Conservation (phyloP, 495 filamentous ascomycete species). For the Lasiosphaeria miniovina region DNA sequence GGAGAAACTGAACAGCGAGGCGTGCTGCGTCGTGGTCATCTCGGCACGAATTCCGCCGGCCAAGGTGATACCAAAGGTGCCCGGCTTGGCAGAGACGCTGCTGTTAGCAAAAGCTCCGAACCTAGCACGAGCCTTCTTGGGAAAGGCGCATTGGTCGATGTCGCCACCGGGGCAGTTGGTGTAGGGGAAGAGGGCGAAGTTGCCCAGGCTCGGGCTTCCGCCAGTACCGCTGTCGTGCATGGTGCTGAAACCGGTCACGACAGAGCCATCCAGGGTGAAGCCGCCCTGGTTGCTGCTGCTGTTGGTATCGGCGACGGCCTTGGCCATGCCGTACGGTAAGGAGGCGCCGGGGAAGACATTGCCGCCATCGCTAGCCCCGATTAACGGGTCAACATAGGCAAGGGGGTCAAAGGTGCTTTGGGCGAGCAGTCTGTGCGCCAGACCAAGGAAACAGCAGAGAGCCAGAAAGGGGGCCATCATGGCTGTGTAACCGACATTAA, state of each 20-base stretch:
- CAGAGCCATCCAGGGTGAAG: conserved; percentile 61
- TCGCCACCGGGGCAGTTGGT: conserved; percentile 62
- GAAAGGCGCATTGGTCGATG: conserved; percentile 61
- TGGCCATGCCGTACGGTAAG: conserved; percentile 73
- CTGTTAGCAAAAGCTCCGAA: conserved; percentile 43
- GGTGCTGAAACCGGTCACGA: conserved; percentile 63
- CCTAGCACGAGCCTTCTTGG: conserved; percentile 40
- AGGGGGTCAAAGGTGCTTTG: conserved; percentile 36
- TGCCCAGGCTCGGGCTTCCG: conserved; percentile 65
- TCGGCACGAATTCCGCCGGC: conserved; percentile 58
- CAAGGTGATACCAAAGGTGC: conserved; percentile 63
- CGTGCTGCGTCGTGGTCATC: conserved; percentile 65
- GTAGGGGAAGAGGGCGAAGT: conserved; percentile 72
- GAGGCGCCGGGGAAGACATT: conserved; percentile 77
- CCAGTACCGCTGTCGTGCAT: conserved; percentile 75
- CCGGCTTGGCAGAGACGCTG: conserved; percentile 58
- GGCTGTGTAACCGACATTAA: neutral
- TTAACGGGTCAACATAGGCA: conserved; percentile 52
- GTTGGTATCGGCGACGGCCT: conserved; percentile 69
- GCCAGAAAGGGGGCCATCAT: conserved; percentile 12
- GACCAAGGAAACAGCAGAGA: conserved; percentile 12
- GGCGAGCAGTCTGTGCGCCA: conserved; percentile 9
- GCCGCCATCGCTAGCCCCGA: conserved; percentile 59
- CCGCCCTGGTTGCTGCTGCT: conserved; percentile 67
- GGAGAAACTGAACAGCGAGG: conserved; percentile 67